Conservation (phyloP, 139 green algal species). For the Chlorella sp. region DNA sequence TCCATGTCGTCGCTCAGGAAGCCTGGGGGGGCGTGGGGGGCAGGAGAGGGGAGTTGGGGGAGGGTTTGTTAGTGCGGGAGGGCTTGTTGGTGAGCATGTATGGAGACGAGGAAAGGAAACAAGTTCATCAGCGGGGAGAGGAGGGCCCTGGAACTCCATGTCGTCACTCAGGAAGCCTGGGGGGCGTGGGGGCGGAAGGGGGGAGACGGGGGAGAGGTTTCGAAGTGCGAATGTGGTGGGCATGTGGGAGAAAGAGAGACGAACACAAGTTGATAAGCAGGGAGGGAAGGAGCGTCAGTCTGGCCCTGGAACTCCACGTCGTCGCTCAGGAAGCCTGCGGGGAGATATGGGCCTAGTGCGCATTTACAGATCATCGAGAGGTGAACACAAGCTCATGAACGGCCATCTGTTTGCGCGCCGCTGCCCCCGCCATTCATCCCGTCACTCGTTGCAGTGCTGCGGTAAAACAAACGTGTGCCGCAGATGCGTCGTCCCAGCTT, state of each 20-base stretch:
- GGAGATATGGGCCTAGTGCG: no score
- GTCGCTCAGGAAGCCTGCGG: constrained; percentile 71
- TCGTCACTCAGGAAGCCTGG: constrained; percentile 70
- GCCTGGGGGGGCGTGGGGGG: constrained; percentile 43
- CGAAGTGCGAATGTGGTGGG: not conserved
- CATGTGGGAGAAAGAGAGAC: not conserved
- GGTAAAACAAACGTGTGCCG: no score
- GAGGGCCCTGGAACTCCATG: constrained; percentile 49
- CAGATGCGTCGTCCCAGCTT: no score
- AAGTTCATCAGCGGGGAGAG: no score
- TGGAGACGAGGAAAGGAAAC: not conserved
- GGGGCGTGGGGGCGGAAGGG: constrained; percentile 14
- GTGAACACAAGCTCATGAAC: no score
- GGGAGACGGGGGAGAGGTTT: not conserved
- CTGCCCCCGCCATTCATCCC: no score
- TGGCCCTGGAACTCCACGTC: constrained; percentile 56
- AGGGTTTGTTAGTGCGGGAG: constrained; percentile 18
- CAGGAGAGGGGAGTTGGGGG: not conserved
- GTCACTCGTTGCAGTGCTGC: no score
- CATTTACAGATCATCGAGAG: no score
- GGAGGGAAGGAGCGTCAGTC: no score
- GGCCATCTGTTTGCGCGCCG: no score
- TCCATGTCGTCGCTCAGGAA: constrained; percentile 71
- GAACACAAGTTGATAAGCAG: no score
- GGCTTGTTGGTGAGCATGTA: not conserved